Base-by-base conservation (phyloP, 2,329 filamentous ascomycete genomes). In the Exophiala dermatitidis region DNA sequence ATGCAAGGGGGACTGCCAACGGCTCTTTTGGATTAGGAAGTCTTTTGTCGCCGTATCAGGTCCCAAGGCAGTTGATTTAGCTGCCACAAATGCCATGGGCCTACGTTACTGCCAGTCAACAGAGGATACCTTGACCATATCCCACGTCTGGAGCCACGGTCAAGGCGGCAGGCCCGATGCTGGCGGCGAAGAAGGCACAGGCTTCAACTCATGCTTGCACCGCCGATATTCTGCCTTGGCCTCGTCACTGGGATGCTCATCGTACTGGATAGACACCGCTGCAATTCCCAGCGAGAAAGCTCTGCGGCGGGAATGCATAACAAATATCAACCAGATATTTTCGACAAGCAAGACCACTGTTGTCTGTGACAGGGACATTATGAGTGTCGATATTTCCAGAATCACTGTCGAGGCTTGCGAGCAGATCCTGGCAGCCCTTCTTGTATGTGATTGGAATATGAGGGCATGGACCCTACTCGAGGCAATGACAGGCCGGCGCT, bases 211-310 rank as follows among this genome's bases (percentile, higher is more conserved):
- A 30, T 67, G 64, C 37, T 54, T 67, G 5, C 63, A 66, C 42
- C 45, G 48, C 3, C 56, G 65, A 12, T 66, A 64, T 41, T 29
- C 33, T 8, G 8, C 34, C 3, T 46, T 66, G 5, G 64, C 64
- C 0, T 42, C 30, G 30, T 9, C 36, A 3, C 12, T 63, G 0
- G 59, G 58, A 29, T 66, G 65, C 40, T 51, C 59, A 3, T 66
- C 65, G 0, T 67, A 67, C 40, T 67, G 65, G 65, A 66, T 66
- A 51, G 65, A 67, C 50, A 60, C 63, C 1, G 46, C 63, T 31
- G 66, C 65, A 46, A 64, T 67, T n/a, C 64, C 65, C 1, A 53
- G 52, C 1, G 59, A 63, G 19, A 12, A 60, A 8, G 32, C 51
- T 1, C 61, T 65, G 1, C 55, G 65, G 10, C 12, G 37, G 38